Base-by-base conservation (phyloP, 805 yeast species). In the Lachancea sp. region DNA sequence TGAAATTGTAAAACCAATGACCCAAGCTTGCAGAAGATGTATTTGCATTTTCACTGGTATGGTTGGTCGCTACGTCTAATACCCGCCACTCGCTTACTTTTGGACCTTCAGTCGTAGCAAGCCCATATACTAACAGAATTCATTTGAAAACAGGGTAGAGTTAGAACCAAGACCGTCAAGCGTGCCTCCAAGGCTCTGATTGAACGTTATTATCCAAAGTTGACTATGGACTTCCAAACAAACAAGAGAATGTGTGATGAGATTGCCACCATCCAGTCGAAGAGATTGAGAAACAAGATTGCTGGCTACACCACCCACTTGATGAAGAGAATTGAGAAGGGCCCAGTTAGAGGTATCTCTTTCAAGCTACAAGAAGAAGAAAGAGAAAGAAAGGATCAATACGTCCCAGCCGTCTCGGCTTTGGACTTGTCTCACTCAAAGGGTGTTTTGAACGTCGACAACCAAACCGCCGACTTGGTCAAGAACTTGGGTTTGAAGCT, bases 281-380 rank as follows among this genome's bases (percentile, higher is more conserved):
- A 92, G 84, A 87, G 99, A 78, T 84, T 92, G 74, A 92, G 99
- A 81, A 92, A 92, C 92, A 92, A 92, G 87, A 94, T 92, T 67
- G 98, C 99, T 71, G 99, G 99, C 73, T 92, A 90, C 96, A 92
- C 98, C 75, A 92, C 98, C 68, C 99, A 92, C 76, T 83, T 92
- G 74, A 94, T 92, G 98, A 92, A 87, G 82, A 89, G 99, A 80
- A 92, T 92, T 70, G 97, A 94, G 78, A 92, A 90, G 82, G 99
- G 99, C 71, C 99, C 99, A 79, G 99, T 92, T 65, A 89, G 97
- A 83, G 99, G 99, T 78, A 94, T 92, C 64, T 92, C 99, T 64
- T 92, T 92, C 96, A 94, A 94, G 76, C 86, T 92, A 69, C 99
- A 92, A 82, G 99, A 92, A 80, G 99, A 92, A 79, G 99, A 92